Evolutionary conservation across 257 asterid genomes (phyloP), one percentile per base, ranked within the genome.

Genomic region (Solanum chiquidenum): DNA sequence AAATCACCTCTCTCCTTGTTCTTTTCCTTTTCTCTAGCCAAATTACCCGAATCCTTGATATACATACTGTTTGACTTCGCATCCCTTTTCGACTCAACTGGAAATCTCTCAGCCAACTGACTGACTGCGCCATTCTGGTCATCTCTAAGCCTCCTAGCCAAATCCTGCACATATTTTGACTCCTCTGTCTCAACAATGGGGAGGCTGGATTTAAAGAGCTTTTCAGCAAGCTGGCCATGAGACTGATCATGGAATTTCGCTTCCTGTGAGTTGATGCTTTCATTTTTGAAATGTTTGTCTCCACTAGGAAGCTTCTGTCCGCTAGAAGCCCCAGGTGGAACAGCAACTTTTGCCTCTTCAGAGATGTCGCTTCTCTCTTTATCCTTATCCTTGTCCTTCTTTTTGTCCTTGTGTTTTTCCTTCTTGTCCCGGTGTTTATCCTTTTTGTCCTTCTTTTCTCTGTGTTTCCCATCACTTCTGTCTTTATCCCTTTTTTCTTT

Each of bases 341-440:
- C 91, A 73, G 92, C 90, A 86, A 91, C 92, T 85, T 91, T 89
- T 34, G 93, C 92, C 89, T 90, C 94, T 84, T 92, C 98, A 3
- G 96, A 92, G 84, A 90, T 89, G 89, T 95, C 92, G 87, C 94
- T 92, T 87, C 91, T 93, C 77, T 94, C 92, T 89, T 49, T 88
- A 46, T 90, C 89, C 88, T 86, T 88, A 83, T 91, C 93, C 80
- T 83, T 90, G 60, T 91, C 94, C 91, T 90, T 92, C 44, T 79
- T 49, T 82, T 82, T 82, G 38, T 49, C 86, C 42, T 82, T 92
- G 89, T 86, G 91, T 73, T 89, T 90, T 85, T 91, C 94, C 84
- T 94, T 95, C 71, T 93, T 95, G 86, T 93, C 94, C 89, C 88
- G 92, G 91, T 89, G 91, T 89, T 95, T 95, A 55, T 84, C 95